phyloP scores from a whole-genome alignment of 192 early-diverging fungal genomes.

The Backusella luteola region DNA sequence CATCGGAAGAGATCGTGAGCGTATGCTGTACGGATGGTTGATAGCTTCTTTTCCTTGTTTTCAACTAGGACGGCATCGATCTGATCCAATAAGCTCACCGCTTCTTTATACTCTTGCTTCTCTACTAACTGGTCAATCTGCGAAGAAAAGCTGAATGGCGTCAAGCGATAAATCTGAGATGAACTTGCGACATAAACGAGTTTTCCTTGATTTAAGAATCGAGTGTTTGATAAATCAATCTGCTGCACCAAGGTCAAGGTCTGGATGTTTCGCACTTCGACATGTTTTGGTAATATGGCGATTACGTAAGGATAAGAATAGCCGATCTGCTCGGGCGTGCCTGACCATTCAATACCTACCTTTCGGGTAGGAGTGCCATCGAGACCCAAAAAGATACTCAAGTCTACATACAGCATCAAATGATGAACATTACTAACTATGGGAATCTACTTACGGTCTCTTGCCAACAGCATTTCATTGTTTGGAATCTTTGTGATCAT shows the following conservation, averaged over 20 bases:
- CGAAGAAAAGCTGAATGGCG: constrained; percentile 54
- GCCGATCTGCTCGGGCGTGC: constrained; percentile 59
- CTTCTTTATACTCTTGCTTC: constrained; percentile 71
- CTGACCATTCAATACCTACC: constrained; percentile 61
- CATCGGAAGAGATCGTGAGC: constrained; percentile 70
- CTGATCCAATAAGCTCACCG: constrained; percentile 71
- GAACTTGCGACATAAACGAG: constrained; percentile 68
- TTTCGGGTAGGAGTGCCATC: constrained; percentile 58
- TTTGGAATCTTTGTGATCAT: constrained; percentile 62
- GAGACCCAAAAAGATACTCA: constrained; percentile 56
- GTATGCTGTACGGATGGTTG: constrained; percentile 61
- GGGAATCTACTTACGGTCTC: constrained; percentile 47
- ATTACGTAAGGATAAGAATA: constrained; percentile 73
- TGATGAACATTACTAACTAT: too few species aligned
- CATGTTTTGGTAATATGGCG: constrained; percentile 60
- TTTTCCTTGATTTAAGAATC: constrained; percentile 70
- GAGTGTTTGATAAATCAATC: constrained; percentile 64
- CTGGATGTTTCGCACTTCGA: constrained; percentile 87
- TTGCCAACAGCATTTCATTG: constrained; percentile 60
- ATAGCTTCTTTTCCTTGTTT: constrained; percentile 63
- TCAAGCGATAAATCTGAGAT: constrained; percentile 72
- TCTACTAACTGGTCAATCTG: constrained; percentile 74
- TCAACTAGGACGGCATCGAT: constrained; percentile 71
- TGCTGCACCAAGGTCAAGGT: constrained; percentile 82
- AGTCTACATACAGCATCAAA: constrained; percentile 30